Base-by-base conservation (phyloP, 2,329 filamentous ascomycete genomes). In the Fusarium pseudoanthophilum region DNA sequence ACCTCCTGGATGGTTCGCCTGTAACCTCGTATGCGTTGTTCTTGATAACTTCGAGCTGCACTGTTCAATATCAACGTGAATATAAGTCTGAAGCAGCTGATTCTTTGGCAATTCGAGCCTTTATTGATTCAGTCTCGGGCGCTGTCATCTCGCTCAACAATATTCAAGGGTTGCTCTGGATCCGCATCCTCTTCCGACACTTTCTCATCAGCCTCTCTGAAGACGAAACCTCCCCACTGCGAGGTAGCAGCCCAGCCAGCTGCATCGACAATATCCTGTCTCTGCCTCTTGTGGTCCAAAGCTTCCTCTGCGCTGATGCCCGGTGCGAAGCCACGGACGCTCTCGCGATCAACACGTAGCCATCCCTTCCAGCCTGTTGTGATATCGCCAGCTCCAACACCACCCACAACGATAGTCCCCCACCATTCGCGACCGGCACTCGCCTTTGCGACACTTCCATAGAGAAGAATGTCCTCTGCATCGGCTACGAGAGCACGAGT, bases 321-420 rank as follows among this genome's bases (percentile, higher is more conserved):
- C 9, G 75, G 64, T 2, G 79, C 76, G 67, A 87, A 88, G 2
- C 80, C 81, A 26, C 75, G 72, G 2, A 86, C 81, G 37, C 81
- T 78, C 43, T 83, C 83, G 28, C 85, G 80, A 57, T 87, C 84
- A 11, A 90, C 84, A 16, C 84, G 82, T 61, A 90, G 74, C 88
- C 88, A 90, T 15, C 88, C 88, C 68, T 79, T 83, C 81, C 81
- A 83, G 32, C 76, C 79, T 18, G 78, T 73, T 57, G 78, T 75
- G 46, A 82, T 67, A 57, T 82, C 76, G 26, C 82, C 81, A 2
- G 79, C 79, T 10, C 79, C 79, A 34, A 78, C 72, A 2, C 83
- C 84, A 15, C 86, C 87, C 43, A 90, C 73, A 10, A 90, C 84
- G 32, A 90, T 74, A 4, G 87, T 88, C n/a, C 89, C 88, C 88